Percentiles rank a stretch among this genome's conserved stretches.
Evolutionary conservation across 306 rosid species (phyloP).

Genomic region (Sicyos baderoa): DNA sequence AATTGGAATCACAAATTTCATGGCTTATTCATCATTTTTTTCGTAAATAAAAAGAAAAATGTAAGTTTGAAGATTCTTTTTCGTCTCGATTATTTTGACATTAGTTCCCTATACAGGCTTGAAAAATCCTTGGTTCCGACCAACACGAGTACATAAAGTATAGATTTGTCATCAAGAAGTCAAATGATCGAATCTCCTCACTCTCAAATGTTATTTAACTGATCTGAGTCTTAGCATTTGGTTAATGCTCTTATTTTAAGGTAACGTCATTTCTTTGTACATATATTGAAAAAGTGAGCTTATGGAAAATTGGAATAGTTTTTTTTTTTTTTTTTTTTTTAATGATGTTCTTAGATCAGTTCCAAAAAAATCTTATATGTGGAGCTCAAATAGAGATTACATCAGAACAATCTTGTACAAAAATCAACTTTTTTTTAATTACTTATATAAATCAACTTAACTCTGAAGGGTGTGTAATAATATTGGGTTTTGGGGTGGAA

Average conservation of each 20-base stretch:
- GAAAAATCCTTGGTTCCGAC: neutral
- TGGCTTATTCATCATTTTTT: slow-evolving; percentile 73
- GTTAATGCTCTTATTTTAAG: neutral
- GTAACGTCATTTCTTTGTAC: neutral
- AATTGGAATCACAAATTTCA: slow-evolving; percentile 66
- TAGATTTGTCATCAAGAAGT: too few relatives aligned
- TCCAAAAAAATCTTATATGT: too few relatives aligned
- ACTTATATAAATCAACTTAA: neutral
- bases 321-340: too few relatives aligned
- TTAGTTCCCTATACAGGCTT: slow-evolving; percentile 11
- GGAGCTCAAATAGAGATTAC: too few relatives aligned
- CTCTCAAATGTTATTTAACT: too few relatives aligned
- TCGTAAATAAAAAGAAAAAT: slow-evolving; percentile 53
- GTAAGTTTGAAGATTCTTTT: slow-evolving; percentile 12
- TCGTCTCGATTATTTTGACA: neutral
- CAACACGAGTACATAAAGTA: too few relatives aligned
- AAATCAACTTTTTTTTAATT: too few relatives aligned
- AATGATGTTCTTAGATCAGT: too few relatives aligned
- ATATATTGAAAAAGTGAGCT: neutral
- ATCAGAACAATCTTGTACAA: too few relatives aligned
- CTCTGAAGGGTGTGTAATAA: neutral
- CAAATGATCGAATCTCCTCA: too few relatives aligned
- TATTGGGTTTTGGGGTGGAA: neutral
- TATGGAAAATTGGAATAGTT: neutral
- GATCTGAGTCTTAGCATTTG: neutral